Base-by-base conservation (phyloP, 208 protist genomes). In the Giardia muris region DNA sequence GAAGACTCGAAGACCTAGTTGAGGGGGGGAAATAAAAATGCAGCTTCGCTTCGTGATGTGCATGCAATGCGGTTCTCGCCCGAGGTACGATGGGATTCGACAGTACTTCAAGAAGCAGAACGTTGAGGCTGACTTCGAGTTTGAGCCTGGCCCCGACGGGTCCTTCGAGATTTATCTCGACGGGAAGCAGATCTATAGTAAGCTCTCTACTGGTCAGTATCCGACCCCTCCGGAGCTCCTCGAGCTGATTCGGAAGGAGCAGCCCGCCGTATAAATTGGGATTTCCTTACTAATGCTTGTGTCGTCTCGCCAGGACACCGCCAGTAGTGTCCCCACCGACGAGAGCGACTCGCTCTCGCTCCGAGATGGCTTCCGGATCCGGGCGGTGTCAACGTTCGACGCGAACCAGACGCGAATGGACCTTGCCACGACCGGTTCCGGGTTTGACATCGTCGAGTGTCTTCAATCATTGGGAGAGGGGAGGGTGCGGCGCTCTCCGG, bases 61-160 rank as follows among this genome's bases (percentile, higher is more conserved):
- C 57, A 39, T 76, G 57, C 57, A 76, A 30, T 76, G 57, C 57
- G 57, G 57, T 76, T 76, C 57, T 30, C 10, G 57, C 19, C 57
- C 57, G 57, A 76, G 57, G 57, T 76, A 76, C 57, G 57, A 76
- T 30, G 57, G 57, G 57, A 76, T 76, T 10, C 57, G 57, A 10
- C 57, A 76, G 57, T 76, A 76, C 57, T 76, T 76, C 57, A 76
- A 76, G 57, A 10, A 76, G 57, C 10, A 76, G 57, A 76, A 76
- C 57, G 57, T 76, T 10, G 57, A 76, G 19, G 57, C 57, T 10
- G 57, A 76, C 10, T 76, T 76, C 30, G 10, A 10, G 57, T 76
- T 76, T 30, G 57, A 76, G 57, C 19, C 57, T 10, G 57, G 57
- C 57, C 57, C 57, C 57, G 57, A 76, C 30, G 57, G 57, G 19